Evolutionary conservation across 768 basidiomycete species (phyloP).

Genomic region (Amylocystis lapponica): DNA sequence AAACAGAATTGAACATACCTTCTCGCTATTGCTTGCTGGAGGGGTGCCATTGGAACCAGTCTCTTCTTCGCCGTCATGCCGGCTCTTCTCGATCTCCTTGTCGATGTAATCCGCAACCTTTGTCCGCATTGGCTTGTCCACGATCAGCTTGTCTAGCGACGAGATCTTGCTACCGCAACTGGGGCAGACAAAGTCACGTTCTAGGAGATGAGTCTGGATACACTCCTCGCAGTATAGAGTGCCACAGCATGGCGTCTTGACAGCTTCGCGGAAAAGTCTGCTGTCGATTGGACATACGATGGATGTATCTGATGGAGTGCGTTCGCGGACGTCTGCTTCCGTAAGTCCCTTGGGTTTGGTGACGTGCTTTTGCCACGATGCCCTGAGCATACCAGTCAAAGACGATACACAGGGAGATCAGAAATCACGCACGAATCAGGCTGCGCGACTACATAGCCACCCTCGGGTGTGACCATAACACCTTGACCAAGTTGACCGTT

Average conservation of each 20-base stretch:
- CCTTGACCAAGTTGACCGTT: conserved; percentile 71
- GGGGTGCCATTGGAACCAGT: conserved; percentile 4
- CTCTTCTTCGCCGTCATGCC: conserved; percentile 43
- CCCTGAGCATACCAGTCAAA: conserved; percentile 39
- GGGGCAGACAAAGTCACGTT: conserved; percentile 93
- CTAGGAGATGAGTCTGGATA: conserved; percentile 88
- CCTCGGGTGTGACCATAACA: conserved; percentile 98
- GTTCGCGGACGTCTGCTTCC: conserved; percentile 85
- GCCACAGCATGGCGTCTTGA: conserved; percentile 92
- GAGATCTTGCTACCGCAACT: conserved; percentile 84
- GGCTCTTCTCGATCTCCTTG: conserved; percentile 71
- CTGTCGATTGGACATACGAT: conserved; percentile 89
- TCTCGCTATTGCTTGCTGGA: conserved; percentile 3
- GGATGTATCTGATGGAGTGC: conserved; percentile 68
- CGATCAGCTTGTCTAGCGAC: conserved; percentile 79
- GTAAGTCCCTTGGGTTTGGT: conserved; percentile 75
- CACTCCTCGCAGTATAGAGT: conserved; percentile 95
- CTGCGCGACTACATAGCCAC: conserved; percentile 95
- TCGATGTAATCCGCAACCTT: conserved; percentile 82
- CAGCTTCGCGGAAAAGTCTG: conserved; percentile 89
- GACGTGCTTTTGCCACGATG: conserved; percentile 92
- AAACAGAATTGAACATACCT: conserved; percentile 5
- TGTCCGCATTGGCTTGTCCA: conserved; percentile 75
- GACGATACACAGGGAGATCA: too few species aligned
- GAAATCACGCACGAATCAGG: conserved; percentile 77